phyloP scores from a whole-genome alignment of 2,329 filamentous ascomycete genomes.

The Apiospora arundinis region DNA sequence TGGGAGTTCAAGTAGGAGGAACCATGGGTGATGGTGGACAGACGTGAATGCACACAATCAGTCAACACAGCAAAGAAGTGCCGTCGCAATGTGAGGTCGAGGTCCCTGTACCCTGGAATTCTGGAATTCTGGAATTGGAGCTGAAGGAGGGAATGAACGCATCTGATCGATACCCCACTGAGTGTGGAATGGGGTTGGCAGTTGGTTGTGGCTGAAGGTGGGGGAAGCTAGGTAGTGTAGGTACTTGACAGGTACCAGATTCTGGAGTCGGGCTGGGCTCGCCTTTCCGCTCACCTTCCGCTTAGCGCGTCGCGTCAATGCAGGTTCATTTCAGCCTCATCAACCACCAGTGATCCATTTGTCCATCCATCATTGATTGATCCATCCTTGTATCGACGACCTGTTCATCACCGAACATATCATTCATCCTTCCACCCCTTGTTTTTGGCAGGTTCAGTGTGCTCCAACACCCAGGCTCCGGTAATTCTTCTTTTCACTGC shows the following conservation, averaged over 20 bases:
- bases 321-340: constrained; percentile 18
- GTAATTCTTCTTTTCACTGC: not conserved
- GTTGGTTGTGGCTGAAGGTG: constrained; percentile 10
- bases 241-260: too few species aligned
- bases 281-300: not conserved
- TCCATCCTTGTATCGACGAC: not conserved
- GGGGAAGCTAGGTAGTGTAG: too few species aligned
- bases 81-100: not conserved
- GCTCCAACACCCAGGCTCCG: not conserved
- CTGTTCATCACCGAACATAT: not conserved
- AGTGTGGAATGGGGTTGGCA: not conserved
- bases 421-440: not conserved
- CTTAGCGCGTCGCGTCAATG: constrained; percentile 12
- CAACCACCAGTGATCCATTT: not conserved
- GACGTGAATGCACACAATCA: not conserved
- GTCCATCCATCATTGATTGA: not conserved
- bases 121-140: not conserved
- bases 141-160: not conserved
- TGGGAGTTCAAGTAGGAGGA: not conserved
- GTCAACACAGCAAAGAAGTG: not conserved
- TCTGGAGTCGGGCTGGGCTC: too few species aligned
- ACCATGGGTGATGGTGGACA: not conserved
- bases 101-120: not conserved
- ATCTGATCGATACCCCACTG: constrained; percentile 2
- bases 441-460: not conserved